phyloP scores from a whole-genome alignment of 148 eudicot genomes.

The Rhododendron williamsianum region DNA sequence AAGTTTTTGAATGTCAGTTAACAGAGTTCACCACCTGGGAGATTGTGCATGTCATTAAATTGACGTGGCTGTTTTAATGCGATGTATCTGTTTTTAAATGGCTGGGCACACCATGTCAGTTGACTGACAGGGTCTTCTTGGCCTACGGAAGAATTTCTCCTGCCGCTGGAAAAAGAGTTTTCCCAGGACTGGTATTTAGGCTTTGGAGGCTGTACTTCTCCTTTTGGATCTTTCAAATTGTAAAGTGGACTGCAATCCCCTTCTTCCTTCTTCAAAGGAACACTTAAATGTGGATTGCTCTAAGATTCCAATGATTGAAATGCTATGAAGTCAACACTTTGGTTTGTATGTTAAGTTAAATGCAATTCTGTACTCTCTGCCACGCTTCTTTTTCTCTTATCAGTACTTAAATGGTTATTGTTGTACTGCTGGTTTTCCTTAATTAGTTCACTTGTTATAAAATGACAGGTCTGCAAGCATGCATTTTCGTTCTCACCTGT shows the following conservation, averaged over 20 bases:
- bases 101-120: not conserved
- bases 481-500: conserved; percentile 91
- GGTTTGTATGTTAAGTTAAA: not conserved
- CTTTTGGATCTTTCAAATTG: not conserved
- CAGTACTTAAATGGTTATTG: not conserved
- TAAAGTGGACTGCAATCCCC: not conserved
- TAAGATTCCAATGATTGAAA: not conserved
- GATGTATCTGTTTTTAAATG: not conserved
- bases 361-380: not conserved
- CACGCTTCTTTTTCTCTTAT: not conserved
- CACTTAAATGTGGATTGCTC: not conserved
- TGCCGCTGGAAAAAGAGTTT: not conserved
- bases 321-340: not conserved
- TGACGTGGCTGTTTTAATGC: not conserved
- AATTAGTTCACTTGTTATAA: not conserved
- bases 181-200: not conserved
- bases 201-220: not conserved
- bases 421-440: not conserved
- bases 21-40: not conserved
- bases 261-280: not conserved
- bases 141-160: not conserved
- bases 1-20: not conserved
- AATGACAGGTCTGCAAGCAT: conserved; percentile 88
- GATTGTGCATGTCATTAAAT: not conserved
- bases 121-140: not conserved